phyloP scores from a whole-genome alignment of 2,329 filamentous ascomycete genomes.

The Penicillium sp. region DNA sequence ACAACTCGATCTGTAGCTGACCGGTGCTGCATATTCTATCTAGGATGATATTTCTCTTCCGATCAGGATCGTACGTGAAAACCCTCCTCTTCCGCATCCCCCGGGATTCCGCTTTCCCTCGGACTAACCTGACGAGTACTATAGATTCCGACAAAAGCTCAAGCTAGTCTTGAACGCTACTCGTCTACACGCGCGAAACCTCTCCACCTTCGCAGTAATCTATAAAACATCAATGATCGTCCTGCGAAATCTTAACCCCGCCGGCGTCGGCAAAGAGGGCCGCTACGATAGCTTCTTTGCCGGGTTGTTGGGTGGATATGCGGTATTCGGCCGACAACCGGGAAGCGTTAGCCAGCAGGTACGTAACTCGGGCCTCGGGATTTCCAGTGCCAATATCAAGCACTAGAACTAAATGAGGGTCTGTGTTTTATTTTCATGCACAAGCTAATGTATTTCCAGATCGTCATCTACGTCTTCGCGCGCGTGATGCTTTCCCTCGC shows the following conservation, averaged over 20 bases:
- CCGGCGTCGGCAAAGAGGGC: constrained; percentile 60
- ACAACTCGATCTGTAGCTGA: constrained; percentile 17
- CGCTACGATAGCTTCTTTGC: constrained; percentile 84
- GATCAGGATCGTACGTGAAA: constrained; percentile 73
- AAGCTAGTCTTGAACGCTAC: constrained; percentile 82
- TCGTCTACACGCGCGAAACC: constrained; percentile 84
- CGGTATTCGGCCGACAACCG: constrained; percentile 83
- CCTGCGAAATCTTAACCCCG: constrained; percentile 62
- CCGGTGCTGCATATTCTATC: constrained; percentile 1
- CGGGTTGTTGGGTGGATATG: constrained; percentile 86
- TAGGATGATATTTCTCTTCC: constrained; percentile 96
- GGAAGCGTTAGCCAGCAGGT: constrained; percentile 80
- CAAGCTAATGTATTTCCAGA: constrained; percentile 57
- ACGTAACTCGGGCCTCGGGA: constrained; percentile 12
- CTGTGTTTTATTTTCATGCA: not conserved
- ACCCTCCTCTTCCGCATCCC: constrained; percentile 20
- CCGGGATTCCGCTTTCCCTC: constrained; percentile 4
- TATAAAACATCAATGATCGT: constrained; percentile 85
- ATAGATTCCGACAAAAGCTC: constrained; percentile 73
- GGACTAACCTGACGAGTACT: constrained; percentile 14
- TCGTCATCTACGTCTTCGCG: constrained; percentile 97
- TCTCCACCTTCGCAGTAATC: constrained; percentile 86
- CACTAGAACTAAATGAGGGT: too few relatives aligned
- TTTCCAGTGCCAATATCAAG: not conserved
- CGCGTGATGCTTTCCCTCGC: constrained; percentile 84